phyloP scores from a whole-genome alignment of 164 flowering plant genomes.

The Stephania cephalantha region DNA sequence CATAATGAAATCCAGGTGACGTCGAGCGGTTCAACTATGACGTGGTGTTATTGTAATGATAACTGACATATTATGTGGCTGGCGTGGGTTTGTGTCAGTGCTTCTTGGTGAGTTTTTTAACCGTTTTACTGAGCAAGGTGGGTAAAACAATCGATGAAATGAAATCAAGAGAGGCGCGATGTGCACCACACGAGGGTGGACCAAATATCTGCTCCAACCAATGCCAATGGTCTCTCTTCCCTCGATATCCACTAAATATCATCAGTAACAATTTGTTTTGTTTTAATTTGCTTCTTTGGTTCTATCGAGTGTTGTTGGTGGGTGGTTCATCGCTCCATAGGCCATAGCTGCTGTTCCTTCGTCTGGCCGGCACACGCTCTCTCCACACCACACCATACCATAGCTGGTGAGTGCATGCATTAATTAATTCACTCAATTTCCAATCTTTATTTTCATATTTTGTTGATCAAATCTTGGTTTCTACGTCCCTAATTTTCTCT shows the following conservation, averaged over 20 bases:
- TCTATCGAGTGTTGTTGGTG: background rate
- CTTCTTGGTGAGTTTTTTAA: too few relatives aligned
- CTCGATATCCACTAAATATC: slow-evolving; percentile 21
- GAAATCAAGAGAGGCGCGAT: background rate
- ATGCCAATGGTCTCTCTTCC: slow-evolving; percentile 42
- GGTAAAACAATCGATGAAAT: background rate
- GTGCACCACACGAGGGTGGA: slow-evolving; percentile 27
- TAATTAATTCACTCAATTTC: too few relatives aligned
- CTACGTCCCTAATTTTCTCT: too few relatives aligned
- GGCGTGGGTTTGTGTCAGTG: background rate
- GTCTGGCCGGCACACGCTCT: slow-evolving; percentile 14
- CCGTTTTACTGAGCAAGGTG: too few relatives aligned
- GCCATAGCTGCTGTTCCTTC: background rate
- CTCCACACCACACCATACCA: background rate
- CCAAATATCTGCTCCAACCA: slow-evolving; percentile 37
- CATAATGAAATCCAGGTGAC: too few relatives aligned
- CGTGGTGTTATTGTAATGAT: too few relatives aligned
- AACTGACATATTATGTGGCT: background rate
- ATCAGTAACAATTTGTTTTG: background rate
- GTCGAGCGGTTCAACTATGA: too few relatives aligned
- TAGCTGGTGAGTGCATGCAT: background rate
- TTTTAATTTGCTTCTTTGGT: too few relatives aligned
- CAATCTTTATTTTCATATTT: too few relatives aligned
- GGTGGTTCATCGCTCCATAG: too few relatives aligned
- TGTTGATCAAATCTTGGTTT: too few relatives aligned